Evolutionary conservation across 129 eudicot genomes (phyloP).

Genomic region (Flaveria bidentis): DNA sequence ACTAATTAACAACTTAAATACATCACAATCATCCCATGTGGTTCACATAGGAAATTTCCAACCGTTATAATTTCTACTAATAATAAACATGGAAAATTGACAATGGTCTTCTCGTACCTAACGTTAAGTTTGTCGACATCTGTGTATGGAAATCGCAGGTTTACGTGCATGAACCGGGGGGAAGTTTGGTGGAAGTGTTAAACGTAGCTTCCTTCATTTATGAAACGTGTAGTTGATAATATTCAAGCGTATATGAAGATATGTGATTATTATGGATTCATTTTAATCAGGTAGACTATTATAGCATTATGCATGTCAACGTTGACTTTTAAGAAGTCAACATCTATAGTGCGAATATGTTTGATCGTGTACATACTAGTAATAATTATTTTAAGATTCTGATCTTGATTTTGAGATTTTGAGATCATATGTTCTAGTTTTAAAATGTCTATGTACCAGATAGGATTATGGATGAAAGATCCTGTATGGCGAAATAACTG

Average conservation of each 20-base stretch:
- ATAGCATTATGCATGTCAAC: background rate
- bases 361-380: background rate
- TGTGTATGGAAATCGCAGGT: background rate
- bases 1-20: slow-evolving; percentile 9
- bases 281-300: background rate
- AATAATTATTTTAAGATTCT: background rate
- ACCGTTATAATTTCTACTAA: background rate
- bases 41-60: slow-evolving; percentile 23
- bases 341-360: background rate
- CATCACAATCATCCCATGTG: slow-evolving; percentile 25
- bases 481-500: background rate
- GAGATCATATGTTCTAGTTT: background rate
- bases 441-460: background rate
- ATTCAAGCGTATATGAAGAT: background rate
- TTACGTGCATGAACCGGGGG: slow-evolving; percentile 17
- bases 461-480: background rate
- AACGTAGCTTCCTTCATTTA: background rate
- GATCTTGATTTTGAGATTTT: background rate
- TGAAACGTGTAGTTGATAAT: background rate
- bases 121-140: slow-evolving; percentile 14
- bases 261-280: background rate
- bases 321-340: background rate
- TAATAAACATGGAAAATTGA: slow-evolving; percentile 18
- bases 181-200: background rate
- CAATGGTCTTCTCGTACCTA: slow-evolving; percentile 23